These are phyloP conservation scores for Epichloe sp. DNA, from an alignment of 2,329 filamentous ascomycete genomes.

Conservation along the genomic window DNA sequence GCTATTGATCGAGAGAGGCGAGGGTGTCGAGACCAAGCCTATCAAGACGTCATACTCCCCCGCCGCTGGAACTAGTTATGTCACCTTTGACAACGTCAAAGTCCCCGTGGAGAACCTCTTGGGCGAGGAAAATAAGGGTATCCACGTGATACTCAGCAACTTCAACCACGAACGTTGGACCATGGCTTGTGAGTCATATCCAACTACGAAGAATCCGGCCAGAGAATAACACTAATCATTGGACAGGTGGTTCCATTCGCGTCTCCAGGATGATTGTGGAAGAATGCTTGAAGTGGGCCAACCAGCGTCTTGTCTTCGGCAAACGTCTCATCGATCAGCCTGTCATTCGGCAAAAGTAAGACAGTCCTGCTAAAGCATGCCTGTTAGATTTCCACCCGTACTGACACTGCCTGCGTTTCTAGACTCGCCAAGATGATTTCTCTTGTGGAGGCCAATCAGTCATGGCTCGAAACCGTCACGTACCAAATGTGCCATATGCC, in stretches of 20 bases:
- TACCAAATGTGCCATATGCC: constrained; percentile 83
- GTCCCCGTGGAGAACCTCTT: constrained; percentile 68
- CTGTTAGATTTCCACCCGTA: constrained; percentile 3
- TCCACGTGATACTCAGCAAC: constrained; percentile 71
- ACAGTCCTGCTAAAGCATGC: neutral
- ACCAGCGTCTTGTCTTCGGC: constrained; percentile 73
- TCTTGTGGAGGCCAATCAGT: constrained; percentile 66
- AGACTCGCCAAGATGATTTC: constrained; percentile 79
- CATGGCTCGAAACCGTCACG: constrained; percentile 73
- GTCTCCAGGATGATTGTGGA: constrained; percentile 58
- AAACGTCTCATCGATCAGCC: constrained; percentile 75
- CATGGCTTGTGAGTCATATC: constrained; percentile 45
- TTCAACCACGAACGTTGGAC: constrained; percentile 81
- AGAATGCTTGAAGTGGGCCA: constrained; percentile 78
- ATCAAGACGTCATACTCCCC: constrained; percentile 77
- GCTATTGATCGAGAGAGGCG: constrained; percentile 58
- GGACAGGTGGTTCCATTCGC: constrained; percentile 42
- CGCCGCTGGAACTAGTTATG: constrained; percentile 62
- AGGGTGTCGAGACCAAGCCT: constrained; percentile 61
- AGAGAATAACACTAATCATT: constrained; percentile 6
- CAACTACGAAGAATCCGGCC: neutral
- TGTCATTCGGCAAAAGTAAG: constrained; percentile 66
- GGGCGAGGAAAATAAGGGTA: constrained; percentile 75
- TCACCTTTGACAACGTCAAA: constrained; percentile 79
- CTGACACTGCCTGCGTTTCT: neutral